Evolutionary conservation across 306 rosid species (phyloP).

Genomic region (Medicago arabica): DNA sequence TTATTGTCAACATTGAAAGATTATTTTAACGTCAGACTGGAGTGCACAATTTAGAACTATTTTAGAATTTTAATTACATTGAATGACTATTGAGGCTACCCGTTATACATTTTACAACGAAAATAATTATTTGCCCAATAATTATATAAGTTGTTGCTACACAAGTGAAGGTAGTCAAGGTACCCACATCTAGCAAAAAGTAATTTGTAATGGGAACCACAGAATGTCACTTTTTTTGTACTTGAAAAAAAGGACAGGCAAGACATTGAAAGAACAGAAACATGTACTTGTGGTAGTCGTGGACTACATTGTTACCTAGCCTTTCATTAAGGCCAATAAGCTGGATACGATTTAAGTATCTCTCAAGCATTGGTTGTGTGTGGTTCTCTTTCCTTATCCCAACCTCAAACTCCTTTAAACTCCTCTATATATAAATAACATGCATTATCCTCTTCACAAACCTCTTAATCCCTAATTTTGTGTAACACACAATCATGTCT

Average conservation of each 20-base stretch:
- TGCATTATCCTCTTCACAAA: conserved; percentile 60
- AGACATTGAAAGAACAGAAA: conserved; percentile 38
- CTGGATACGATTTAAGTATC: conserved; percentile 56
- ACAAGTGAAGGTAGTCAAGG: conserved; percentile 48
- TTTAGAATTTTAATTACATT: no score
- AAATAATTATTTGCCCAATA: no score
- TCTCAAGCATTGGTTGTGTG: conserved; percentile 77
- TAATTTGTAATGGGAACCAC: conserved; percentile 56
- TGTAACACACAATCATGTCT: conserved; percentile 59
- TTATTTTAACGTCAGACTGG: no score
- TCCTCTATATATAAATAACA: conserved; percentile 42
- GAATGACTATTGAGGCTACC: no score
- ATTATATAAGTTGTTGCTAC: conserved; percentile 8
- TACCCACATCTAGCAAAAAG: conserved; percentile 46
- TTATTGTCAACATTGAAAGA: no score
- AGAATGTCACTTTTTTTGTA: conserved; percentile 42
- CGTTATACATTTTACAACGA: no score
- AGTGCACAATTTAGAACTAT: no score
- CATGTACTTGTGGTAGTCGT: conserved; percentile 68
- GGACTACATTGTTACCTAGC: conserved; percentile 68
- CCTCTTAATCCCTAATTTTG: conserved; percentile 41
- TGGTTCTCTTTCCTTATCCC: conserved; percentile 99
- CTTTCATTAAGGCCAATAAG: conserved; percentile 59
- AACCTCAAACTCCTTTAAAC: conserved; percentile 27
- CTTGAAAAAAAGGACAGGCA: conserved; percentile 40